These are phyloP conservation scores for Talaromyces stipitatus DNA, from an alignment of 495 filamentous ascomycete genomes.

Conservation along the genomic window DNA sequence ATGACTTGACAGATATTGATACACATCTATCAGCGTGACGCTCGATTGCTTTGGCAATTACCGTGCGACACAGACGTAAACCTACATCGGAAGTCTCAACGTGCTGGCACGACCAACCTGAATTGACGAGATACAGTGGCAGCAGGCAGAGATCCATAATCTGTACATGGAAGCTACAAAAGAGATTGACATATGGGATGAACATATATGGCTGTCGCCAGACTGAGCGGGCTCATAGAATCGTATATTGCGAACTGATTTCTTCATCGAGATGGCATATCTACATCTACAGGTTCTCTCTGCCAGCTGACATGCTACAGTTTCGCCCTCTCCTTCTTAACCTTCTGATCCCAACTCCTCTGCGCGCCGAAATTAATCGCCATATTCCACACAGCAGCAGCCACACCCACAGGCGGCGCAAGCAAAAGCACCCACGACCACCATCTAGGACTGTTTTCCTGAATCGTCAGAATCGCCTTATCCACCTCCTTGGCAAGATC, in stretches of 20 bases:
- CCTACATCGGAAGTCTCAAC: too few relatives aligned
- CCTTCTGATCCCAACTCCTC: constrained; percentile 60
- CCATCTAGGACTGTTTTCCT: constrained; percentile 59
- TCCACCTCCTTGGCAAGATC: constrained; percentile 58
- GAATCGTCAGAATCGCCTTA: constrained; percentile 54
- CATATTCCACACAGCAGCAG: constrained; percentile 57
- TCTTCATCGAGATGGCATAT: background rate
- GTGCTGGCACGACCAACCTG: background rate
- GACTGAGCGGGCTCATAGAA: background rate
- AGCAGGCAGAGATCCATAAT: background rate
- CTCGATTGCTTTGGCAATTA: too few relatives aligned
- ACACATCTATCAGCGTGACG: too few relatives aligned
- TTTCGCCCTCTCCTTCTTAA: constrained; percentile 60
- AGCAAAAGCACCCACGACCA: constrained; percentile 71
- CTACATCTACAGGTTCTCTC: too few relatives aligned
- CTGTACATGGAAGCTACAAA: background rate
- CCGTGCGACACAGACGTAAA: too few relatives aligned
- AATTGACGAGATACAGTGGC: background rate
- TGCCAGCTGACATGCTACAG: too few relatives aligned
- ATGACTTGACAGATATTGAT: too few relatives aligned
- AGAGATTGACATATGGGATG: background rate
- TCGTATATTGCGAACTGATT: background rate
- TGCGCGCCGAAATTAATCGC: constrained; percentile 59
- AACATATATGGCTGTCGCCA: too few relatives aligned
- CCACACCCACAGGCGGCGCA: constrained; percentile 63